A percentile compares a stretch with the other conserved stretches of the same genome.
phyloP scores from a whole-genome alignment of 2,329 filamentous ascomycete species.

The Trichoderma sp. region DNA sequence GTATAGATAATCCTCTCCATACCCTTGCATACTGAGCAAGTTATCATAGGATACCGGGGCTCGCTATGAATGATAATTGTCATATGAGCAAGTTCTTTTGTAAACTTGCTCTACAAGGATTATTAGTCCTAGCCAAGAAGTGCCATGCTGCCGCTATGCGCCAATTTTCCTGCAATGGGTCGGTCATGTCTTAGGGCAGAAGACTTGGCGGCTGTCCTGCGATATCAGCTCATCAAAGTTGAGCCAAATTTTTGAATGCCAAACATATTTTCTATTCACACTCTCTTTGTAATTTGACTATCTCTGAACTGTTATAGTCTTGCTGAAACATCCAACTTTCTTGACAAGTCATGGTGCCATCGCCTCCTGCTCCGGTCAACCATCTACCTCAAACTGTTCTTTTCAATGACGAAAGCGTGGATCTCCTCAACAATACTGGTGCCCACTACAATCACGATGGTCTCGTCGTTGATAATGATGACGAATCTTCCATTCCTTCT shows the following conservation, averaged over 20 bases:
- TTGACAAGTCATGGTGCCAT: background rate
- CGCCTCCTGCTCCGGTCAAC: background rate
- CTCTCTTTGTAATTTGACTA: background rate
- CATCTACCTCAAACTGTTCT: background rate
- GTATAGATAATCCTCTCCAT: background rate
- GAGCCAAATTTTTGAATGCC: background rate
- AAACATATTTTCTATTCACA: background rate
- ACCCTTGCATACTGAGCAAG: background rate
- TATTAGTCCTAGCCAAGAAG: background rate
- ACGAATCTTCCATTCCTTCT: background rate
- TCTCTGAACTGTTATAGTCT: background rate
- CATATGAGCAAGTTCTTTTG: background rate
- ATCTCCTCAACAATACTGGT: background rate
- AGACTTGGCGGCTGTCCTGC: background rate
- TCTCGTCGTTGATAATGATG: constrained; percentile 18
- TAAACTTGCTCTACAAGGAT: background rate
- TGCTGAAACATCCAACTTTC: background rate
- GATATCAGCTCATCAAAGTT: background rate
- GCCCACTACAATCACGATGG: background rate
- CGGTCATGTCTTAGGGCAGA: background rate
- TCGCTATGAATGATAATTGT: background rate
- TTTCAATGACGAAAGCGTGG: background rate
- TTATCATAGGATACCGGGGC: background rate
- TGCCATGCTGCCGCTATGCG: background rate
- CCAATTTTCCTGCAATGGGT: background rate